Base-by-base conservation (phyloP, 1,139 yeast genomes). In the Yamadazyma pseudoaaseri region DNA sequence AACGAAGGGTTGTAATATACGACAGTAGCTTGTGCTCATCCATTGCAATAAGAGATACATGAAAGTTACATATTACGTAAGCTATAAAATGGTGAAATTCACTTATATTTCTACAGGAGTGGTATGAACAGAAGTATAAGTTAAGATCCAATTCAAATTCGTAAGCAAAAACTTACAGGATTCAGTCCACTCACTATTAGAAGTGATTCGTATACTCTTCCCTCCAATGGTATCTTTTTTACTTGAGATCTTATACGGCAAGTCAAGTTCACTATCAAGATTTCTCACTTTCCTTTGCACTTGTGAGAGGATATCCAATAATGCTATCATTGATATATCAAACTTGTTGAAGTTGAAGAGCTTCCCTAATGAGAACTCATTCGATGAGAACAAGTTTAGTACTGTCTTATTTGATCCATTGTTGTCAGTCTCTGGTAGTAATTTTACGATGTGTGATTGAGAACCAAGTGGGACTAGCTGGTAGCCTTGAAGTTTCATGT, bases 121-220 rank as follows among this genome's bases (percentile, higher is more conserved):
- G 2, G 49, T 45, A 35, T 62, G 63, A 1, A 56, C 70, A 27
- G 69, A 58, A 1, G 70, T 54, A 39, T 64, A 75, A 3, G 76
- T 61, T 28, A 76, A 49, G 5, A 77, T 58, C 81, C 81, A 77
- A 41, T 73, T 76, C 34, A 75, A 60, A 48, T 90, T 78, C 1
- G 94, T 86, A 32, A 92, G 62, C 12, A 90, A 65, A 49, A 80
- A 83, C 51, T 85, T 83, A 59, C 96, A 90, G 1, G 96, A 90
- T 22, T 80, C 76, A 0, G 97, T 87, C 98, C 98, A 92, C 42
- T 84, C 87, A 28, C 79, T 77, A 51, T 82, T 83, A 8, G 86
- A 74, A 2, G 87, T 78, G 2, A 87, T 73, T 34, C 82, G 65
- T 11, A 92, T 83, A 38, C 87, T 79, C 39, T 79, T 75, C 0